Percentiles rank a stretch among this genome's conserved stretches.
These are phyloP conservation scores for Fusarium goolgardi DNA, from an alignment of 2,329 filamentous ascomycete species.

Conservation along the genomic window DNA sequence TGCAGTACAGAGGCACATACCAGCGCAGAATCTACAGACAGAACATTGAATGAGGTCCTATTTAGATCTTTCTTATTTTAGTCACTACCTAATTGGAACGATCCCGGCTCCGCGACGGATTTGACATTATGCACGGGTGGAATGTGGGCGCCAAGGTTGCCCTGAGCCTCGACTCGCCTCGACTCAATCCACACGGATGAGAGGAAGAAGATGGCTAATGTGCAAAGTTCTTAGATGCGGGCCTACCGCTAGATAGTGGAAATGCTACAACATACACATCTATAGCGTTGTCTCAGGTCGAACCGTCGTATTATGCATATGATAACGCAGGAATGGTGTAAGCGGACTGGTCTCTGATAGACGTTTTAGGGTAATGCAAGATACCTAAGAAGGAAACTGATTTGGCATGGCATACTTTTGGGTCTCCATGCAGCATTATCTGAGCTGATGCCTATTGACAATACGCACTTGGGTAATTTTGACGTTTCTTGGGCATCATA, in stretches of 20 bases:
- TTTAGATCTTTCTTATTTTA: conserved; percentile 27
- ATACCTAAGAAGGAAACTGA: conserved; percentile 9
- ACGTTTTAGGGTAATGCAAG: conserved; percentile 7
- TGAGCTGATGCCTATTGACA: neutral
- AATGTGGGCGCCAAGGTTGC: conserved; percentile 24
- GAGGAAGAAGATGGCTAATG: conserved; percentile 14
- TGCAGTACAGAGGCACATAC: neutral
- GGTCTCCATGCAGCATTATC: conserved; percentile 12
- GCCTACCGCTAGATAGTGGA: conserved; percentile 10
- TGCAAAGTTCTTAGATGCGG: conserved; percentile 1
- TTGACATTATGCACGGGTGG: conserved; percentile 38
- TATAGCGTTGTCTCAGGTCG: conserved; percentile 16
- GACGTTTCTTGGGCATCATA: neutral
- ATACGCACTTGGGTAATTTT: neutral
- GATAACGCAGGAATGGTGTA: conserved; percentile 15
- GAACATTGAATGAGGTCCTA: conserved; percentile 11
- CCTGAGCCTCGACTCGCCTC: conserved; percentile 23
- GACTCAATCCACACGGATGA: conserved; percentile 11
- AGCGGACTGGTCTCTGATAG: conserved; percentile 12
- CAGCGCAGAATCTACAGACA: neutral
- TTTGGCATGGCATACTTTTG: neutral
- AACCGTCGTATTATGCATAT: conserved; percentile 11
- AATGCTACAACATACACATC: conserved; percentile 8
- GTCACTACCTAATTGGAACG: conserved; percentile 41
- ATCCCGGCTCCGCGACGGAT: conserved; percentile 31